Conservation (phyloP, 1,139 yeast genomes). For the Wickerhamiella pararugosa region DNA sequence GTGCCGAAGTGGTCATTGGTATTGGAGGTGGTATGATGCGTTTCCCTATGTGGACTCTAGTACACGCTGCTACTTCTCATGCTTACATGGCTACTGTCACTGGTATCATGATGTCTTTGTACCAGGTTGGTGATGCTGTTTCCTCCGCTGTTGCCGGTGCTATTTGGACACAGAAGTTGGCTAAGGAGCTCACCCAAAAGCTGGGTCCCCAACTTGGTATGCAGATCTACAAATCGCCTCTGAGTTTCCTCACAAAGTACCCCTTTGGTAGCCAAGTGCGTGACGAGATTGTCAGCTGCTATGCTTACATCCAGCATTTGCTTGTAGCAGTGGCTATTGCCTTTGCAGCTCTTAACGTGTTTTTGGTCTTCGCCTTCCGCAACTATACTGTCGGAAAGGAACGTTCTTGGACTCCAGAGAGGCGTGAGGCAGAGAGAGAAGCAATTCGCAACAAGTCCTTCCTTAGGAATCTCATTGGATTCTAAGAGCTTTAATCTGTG, state of each 20-base stretch:
- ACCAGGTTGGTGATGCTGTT: slow-evolving; percentile 32
- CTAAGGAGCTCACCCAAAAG: slow-evolving; percentile 20
- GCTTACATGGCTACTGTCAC: slow-evolving; percentile 34
- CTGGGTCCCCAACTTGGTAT: slow-evolving; percentile 27
- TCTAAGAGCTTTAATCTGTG: no score
- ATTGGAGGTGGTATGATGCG: slow-evolving; percentile 61
- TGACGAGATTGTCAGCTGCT: slow-evolving; percentile 40
- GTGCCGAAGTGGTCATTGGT: slow-evolving; percentile 51
- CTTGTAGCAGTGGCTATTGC: slow-evolving; percentile 12
- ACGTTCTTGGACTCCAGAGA: no score
- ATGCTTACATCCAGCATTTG: slow-evolving; percentile 38
- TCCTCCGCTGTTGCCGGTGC: slow-evolving; percentile 35
- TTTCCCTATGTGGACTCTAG: slow-evolving; percentile 49
- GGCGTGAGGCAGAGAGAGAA: no score
- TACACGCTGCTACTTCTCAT: slow-evolving; percentile 44
- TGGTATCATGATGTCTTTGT: slow-evolving; percentile 30
- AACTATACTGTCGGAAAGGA: slow-evolving; percentile 1
- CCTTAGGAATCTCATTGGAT: no score
- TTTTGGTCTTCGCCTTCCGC: no score
- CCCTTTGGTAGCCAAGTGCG: slow-evolving; percentile 51
- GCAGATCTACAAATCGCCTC: slow-evolving; percentile 41
- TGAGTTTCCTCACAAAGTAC: slow-evolving; percentile 31
- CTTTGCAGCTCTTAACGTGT: neutral
- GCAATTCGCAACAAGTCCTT: no score
- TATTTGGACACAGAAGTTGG: slow-evolving; percentile 33